Base-by-base conservation (phyloP, 1,284 basidiomycete genomes). In the Termitomyces sp. region DNA sequence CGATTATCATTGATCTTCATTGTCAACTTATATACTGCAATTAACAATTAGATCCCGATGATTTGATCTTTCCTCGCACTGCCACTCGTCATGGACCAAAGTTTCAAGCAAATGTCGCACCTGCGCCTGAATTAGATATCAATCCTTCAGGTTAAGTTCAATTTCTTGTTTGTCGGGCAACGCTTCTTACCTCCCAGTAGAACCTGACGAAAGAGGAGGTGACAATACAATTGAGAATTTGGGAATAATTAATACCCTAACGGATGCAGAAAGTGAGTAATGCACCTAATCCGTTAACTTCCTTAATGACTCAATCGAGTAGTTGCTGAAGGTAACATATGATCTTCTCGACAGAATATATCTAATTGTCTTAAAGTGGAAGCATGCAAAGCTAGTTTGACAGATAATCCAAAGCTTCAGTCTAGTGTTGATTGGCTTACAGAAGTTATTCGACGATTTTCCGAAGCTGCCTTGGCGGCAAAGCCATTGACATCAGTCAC, bases 61-160 rank as follows among this genome's bases (percentile, higher is more conserved):
- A 97, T 73, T 82, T 92, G 52, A 96, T 97, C 66, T 97, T 94
- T 69, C 93, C 94, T 52, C 86, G 92, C 45, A 85, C 91, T 6
- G 89, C 91, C 2, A 94, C 91, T 13, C 85, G 95, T 14, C 78
- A 92, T 21, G 94, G 94, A 3, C 79, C 84, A 46, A 94, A 91
- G 64, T 97, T 82, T 66, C 95, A 97, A 66, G 88, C 84, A 7
- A 76, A 62, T 47, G 75, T 85, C 1, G 78, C 84, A 21, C 61
- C 71, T 37, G 71, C 75, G 3, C 77, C 79, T 37, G 76, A 78
- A 56, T 67, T 72, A 19, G 77, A 78, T 52, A 66, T 66, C 50
- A 64, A 69, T 41, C 66, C 68, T 53, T 64, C 72, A 64, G 77
- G 79, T 76, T 62, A 31, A 67, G 6, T 18, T 26, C 14, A 28